Evolutionary conservation across 805 yeast genomes (phyloP), one percentile per base, ranked within the genome.

Genomic region (Spencermartinsiella europaea): DNA sequence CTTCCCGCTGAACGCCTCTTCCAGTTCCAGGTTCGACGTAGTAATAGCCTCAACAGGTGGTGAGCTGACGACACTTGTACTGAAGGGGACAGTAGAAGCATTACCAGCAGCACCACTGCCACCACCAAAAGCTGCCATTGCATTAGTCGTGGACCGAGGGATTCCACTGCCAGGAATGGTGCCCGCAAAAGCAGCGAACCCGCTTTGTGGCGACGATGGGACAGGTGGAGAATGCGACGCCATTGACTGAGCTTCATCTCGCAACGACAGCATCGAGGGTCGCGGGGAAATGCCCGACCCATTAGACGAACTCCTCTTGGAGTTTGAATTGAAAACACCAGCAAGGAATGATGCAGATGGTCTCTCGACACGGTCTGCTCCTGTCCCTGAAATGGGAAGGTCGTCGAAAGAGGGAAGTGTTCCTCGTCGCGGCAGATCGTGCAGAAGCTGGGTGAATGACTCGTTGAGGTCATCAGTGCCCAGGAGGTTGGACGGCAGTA

Each of bases 401-500:
- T 7, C 10, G 7, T 7, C 31, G 10, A 25, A 7, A 12, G 31
- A 25, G 12, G 31, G 7, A 7, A 25, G 31, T 12, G 31, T 25
- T 7, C 38, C 34, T 5, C 39, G 12, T n/a, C 44, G 17, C 2
- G 48, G 48, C 34, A 48, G 21, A 14, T 50, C 53, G n/a, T 49
- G 47, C 20, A 49, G 39, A 16, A 51, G 27, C 3, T 51, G 34
- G 5, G 54, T 53, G 21, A 55, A 52, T 1, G 59, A 51, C 8
- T 51, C 60, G n/a, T 52, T 44, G 25, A 56, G 22, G 38, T 57
- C 62, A 19, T 57, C 62, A 10, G 53, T 48, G 1, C 51, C 57
- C 41, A 63, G 59, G 38, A 70, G 46, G 42, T 66, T 56, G 2
- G 72, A 58, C 2, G 74, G 74, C 15, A 69, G 48, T 8, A 67